Percentiles rank a stretch among this genome's conserved stretches.
Conservation (phyloP, 1,284 basidiomycete genomes). For the Austroboletus novae-zelandiae region DNA sequence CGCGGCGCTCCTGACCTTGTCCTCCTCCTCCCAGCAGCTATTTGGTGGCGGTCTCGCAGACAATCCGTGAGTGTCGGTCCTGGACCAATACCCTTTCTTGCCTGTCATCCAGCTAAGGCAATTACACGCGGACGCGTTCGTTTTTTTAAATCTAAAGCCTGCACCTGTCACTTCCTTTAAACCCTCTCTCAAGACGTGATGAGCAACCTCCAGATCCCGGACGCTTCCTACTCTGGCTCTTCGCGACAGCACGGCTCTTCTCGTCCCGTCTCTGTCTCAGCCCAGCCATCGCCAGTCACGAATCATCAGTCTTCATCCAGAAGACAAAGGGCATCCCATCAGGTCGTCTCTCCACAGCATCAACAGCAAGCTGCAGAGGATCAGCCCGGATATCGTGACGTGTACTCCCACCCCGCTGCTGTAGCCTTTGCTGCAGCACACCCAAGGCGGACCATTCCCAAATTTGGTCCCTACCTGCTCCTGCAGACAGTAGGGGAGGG, state of each 20-base stretch:
- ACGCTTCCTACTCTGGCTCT: constrained; percentile 42
- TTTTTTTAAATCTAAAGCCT: constrained; percentile 5
- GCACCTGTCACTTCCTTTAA: no score
- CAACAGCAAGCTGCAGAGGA: constrained; percentile 37
- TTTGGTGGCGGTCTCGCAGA: constrained; percentile 1
- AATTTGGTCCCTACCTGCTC: constrained; percentile 93
- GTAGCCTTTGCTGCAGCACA: constrained; percentile 83
- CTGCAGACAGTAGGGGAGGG: constrained; percentile 96
- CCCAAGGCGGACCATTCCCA: constrained; percentile 82
- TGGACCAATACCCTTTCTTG: constrained; percentile 13
- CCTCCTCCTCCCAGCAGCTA: constrained; percentile 14
- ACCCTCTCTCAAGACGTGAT: constrained; percentile 12
- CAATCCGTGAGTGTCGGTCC: constrained; percentile 15
- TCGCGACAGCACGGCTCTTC: constrained; percentile 40
- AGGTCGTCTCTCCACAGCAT: constrained; percentile 47
- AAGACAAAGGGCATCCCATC: constrained; percentile 51
- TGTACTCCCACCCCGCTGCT: constrained; percentile 84
- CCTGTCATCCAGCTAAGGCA: constrained; percentile 16
- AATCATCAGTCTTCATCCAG: constrained; percentile 40
- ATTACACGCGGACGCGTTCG: constrained; percentile 18
- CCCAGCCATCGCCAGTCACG: constrained; percentile 41
- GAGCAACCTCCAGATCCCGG: constrained; percentile 47
- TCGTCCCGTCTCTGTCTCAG: constrained; percentile 43
- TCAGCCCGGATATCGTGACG: constrained; percentile 59
- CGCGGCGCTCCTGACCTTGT: constrained; percentile 9